phyloP scores from a whole-genome alignment of 1,284 basidiomycete species.

The Cystobasidium slooffiae region DNA sequence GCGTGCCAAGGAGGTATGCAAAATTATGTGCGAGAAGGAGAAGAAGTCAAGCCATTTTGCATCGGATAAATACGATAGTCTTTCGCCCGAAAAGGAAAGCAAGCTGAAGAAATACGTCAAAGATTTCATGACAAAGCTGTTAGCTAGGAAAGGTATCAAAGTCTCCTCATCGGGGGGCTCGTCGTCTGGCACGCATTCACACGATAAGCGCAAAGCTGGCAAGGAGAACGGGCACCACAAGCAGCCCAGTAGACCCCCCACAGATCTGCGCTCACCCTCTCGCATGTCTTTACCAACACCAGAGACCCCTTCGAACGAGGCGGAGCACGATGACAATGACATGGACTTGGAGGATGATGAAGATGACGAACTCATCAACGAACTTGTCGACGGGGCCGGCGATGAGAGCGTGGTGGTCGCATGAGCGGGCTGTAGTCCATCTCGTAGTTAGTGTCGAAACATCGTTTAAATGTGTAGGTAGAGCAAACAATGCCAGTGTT shows the following conservation, averaged over 20 bases:
- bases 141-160: conserved; percentile 41
- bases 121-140: conserved; percentile 63
- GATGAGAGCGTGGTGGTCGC: neutral
- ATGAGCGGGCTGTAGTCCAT: neutral
- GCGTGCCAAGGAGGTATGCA: conserved; percentile 83
- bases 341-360: conserved; percentile 38
- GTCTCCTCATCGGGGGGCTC: conserved; percentile 16
- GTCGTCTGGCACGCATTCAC: neutral
- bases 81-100: conserved; percentile 80
- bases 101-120: conserved; percentile 96
- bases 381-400: conserved; percentile 28
- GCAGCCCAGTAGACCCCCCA: neutral
- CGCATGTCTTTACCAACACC: conserved; percentile 27
- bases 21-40: conserved; percentile 71
- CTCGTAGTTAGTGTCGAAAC: too few relatives aligned
- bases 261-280: neutral
- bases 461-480: neutral
- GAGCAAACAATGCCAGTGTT: too few relatives aligned
- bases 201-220: neutral
- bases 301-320: conserved; percentile 29
- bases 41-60: conserved; percentile 81
- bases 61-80: conserved; percentile 68
- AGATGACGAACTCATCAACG: conserved; percentile 37
- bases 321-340: conserved; percentile 23
- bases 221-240: conserved; percentile 2